Evolutionary conservation across 768 basidiomycete genomes (phyloP).

Genomic region (Leccinum aurantiacum): DNA sequence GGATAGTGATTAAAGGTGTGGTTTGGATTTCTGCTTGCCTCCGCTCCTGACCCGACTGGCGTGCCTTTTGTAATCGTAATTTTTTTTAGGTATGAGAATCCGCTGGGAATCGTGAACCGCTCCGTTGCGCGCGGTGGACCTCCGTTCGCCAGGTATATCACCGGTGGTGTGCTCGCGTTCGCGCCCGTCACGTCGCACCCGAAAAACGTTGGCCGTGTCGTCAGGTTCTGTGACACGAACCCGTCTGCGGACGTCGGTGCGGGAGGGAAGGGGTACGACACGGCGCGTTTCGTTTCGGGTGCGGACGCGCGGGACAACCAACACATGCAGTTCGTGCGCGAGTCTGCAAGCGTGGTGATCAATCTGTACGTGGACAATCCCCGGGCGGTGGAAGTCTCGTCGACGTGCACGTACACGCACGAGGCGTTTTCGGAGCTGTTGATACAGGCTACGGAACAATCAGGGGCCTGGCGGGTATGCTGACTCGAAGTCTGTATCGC

Average conservation of each 20-base stretch:
- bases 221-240: constrained; percentile 39
- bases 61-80: background rate
- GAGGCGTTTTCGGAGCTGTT: constrained; percentile 83
- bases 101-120: constrained; percentile 92
- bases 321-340: constrained; percentile 91
- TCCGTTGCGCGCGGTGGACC: constrained; percentile 40
- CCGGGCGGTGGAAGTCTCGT: constrained; percentile 81
- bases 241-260: constrained; percentile 28
- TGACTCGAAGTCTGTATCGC: too few species aligned
- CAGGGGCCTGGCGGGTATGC: too few species aligned
- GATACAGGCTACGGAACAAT: constrained; percentile 69
- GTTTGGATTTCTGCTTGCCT: background rate
- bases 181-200: constrained; percentile 37
- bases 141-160: constrained; percentile 62
- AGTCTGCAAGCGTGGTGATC: constrained; percentile 91
- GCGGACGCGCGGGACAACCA: constrained; percentile 81
- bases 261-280: constrained; percentile 44
- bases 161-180: constrained; percentile 40
- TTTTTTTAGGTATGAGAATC: constrained; percentile 77
- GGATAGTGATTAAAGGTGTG: constrained; percentile 88
- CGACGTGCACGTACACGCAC: constrained; percentile 79
- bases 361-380: constrained; percentile 87
- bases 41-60: background rate
- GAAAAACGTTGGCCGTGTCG: constrained; percentile 44
- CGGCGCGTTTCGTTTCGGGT: constrained; percentile 67